Conservation (phyloP, 176 grass and related monocot genomes). For the Musa acuminata region DNA sequence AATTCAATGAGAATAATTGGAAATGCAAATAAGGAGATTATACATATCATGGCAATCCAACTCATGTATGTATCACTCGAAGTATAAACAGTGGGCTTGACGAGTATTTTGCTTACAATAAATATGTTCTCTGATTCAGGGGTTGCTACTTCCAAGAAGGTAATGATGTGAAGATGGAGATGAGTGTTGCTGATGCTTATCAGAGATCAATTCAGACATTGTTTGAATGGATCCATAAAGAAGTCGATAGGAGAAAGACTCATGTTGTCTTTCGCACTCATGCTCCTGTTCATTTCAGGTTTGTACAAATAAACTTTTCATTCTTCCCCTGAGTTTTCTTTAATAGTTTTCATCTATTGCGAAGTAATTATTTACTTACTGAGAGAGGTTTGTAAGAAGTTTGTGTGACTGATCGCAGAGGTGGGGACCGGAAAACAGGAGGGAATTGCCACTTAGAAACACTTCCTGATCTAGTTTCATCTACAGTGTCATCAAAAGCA, state of each 20-base stretch:
- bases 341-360: too few species aligned
- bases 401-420: background rate
- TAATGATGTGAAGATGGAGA: conserved; percentile 36
- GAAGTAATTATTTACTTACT: too few species aligned
- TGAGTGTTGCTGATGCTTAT: conserved; percentile 42
- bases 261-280: conserved; percentile 42
- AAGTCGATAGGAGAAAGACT: conserved; percentile 30
- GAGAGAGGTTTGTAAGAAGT: too few species aligned
- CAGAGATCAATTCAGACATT: conserved; percentile 29
- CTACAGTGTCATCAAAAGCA: conserved; percentile 5
- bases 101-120: background rate
- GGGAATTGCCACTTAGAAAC: conserved; percentile 29
- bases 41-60: too few species aligned
- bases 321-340: background rate
- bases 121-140: conserved; percentile 16
- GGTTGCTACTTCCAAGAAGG: conserved; percentile 55
- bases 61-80: too few species aligned
- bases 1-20: too few species aligned
- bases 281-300: conserved; percentile 42
- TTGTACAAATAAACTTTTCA: background rate
- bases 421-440: conserved; percentile 9
- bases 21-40: too few species aligned
- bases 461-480: conserved; percentile 25
- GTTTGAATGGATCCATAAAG: conserved; percentile 30
- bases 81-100: too few species aligned